Base-by-base conservation (phyloP, 2,329 filamentous ascomycete species). In the Curvularia verruculosa region DNA sequence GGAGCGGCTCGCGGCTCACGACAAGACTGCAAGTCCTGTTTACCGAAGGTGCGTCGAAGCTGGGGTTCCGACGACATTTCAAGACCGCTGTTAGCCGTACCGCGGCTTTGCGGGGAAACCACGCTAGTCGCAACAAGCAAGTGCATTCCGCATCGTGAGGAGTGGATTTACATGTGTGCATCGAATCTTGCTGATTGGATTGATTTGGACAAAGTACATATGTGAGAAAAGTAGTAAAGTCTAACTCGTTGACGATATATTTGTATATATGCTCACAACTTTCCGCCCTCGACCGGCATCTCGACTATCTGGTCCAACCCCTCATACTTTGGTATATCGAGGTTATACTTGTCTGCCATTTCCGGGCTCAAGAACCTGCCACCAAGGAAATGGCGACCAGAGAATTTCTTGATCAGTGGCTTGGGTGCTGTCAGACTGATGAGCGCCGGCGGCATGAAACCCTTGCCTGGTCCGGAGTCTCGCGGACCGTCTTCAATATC, bases 341-440 rank as follows among this genome's bases (percentile, higher is more conserved):
- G 83, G 45, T 86, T 86, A 79, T 96, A 99, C 78, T 95, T 97
- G 67, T 89, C 85, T 31, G 92, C 89, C 68, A 97, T 87, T 49
- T 83, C 82, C 51, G 86, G 85, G 19, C 89, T 86, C 70, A 99
- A 83, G 71, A 99, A 99, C 58, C 91, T 90, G 2, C 95, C 95
- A 7, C 95, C 95, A 53, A 99, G 77, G 71, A 98, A 99, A 80
- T 99, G 95, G 45, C 91, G 85, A 1, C 94, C 95, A 61, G 82
- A 86, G 76, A 96, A 99, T 74, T 87, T 86, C 75, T 88, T 89
- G 6, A 92, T 89, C 59, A 96, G 80, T 6, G 94, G 94, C 79
- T 99, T 99, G 3, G 95, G 92, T 9, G 95, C 95, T 46, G 94
- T 96, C 71, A 99, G 80, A 73, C 91, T 96, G 65, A 99, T 87